Evolutionary conservation across 1,284 basidiomycete genomes (phyloP).

Genomic region (Leccinum ambiguum): DNA sequence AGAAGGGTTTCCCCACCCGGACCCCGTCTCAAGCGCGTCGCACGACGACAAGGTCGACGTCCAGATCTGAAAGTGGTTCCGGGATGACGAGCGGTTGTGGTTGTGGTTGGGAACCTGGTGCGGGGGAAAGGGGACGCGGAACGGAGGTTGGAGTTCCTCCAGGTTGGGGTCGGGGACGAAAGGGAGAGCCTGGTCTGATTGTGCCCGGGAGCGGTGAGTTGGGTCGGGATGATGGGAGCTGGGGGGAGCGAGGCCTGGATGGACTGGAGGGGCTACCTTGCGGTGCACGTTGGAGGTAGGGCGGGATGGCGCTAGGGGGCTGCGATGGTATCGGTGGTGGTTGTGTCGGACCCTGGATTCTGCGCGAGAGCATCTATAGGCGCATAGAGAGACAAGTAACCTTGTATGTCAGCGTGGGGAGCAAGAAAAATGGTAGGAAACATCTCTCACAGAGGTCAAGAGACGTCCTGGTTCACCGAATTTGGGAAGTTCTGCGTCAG

Average conservation of each 20-base stretch:
- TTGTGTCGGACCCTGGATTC: constrained; percentile 54
- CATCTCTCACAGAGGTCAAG: constrained; percentile 61
- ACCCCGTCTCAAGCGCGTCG: constrained; percentile 47
- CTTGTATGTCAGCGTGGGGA: not conserved
- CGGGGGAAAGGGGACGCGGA: constrained; percentile 51
- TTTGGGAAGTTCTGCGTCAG: constrained; percentile 16
- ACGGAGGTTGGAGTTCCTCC: constrained; percentile 34
- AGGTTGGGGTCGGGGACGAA: constrained; percentile 38
- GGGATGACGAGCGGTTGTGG: constrained; percentile 22
- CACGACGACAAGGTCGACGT: constrained; percentile 58
- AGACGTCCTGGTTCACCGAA: constrained; percentile 82
- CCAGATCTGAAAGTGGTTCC: constrained; percentile 41
- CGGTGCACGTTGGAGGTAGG: constrained; percentile 61
- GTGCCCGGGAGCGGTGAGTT: constrained; percentile 39
- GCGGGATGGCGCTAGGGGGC: constrained; percentile 66
- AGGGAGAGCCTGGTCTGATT: constrained; percentile 56
- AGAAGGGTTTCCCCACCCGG: constrained; percentile 56
- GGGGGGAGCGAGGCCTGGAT: constrained; percentile 53
- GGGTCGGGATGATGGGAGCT: constrained; percentile 49
- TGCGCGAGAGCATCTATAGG: constrained; percentile 64
- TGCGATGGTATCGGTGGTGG: constrained; percentile 36
- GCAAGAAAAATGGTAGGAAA: not conserved
- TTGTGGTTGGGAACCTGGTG: constrained; percentile 14
- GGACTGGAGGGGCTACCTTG: constrained; percentile 37
- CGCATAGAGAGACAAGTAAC: not conserved